Conservation (phyloP, 371 early-diverging fungal genomes). For the Rhizopus stolonifer region DNA sequence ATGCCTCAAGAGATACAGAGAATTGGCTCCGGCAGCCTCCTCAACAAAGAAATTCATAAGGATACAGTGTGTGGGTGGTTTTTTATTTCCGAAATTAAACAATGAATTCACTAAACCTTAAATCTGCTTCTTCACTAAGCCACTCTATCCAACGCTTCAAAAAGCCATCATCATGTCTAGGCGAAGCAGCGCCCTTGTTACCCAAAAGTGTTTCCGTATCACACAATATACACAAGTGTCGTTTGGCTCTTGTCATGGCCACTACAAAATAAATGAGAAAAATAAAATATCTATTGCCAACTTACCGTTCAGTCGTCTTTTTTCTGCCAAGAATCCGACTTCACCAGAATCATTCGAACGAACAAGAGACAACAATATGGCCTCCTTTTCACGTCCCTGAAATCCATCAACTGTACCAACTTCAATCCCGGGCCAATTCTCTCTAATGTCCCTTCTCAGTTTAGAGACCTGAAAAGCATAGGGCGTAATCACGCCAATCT, state of each 20-base stretch:
- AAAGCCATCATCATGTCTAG: slow-evolving; percentile 50
- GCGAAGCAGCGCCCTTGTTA: slow-evolving; percentile 21
- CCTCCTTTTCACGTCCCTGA: slow-evolving; percentile 96
- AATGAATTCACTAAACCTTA: slow-evolving; percentile 52
- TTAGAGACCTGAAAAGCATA: slow-evolving; percentile 79
- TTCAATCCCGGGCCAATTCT: slow-evolving; percentile 58
- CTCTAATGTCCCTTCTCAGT: slow-evolving; percentile 37
- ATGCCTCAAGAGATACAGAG: slow-evolving; percentile 7
- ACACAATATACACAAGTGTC: slow-evolving; percentile 87
- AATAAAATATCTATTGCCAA: not conserved
- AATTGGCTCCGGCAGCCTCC: slow-evolving; percentile 34
- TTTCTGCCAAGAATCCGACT: slow-evolving; percentile 90
- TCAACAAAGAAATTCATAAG: slow-evolving; percentile 28
- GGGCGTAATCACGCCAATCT: slow-evolving; percentile 87
- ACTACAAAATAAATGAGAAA: slow-evolving; percentile 45
- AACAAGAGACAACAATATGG: slow-evolving; percentile 83
- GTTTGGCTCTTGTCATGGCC: slow-evolving; percentile 89
- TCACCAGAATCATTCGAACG: slow-evolving; percentile 79
- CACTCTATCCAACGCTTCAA: slow-evolving; percentile 59
- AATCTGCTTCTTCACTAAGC: slow-evolving; percentile 54
- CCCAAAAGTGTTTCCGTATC: slow-evolving; percentile 68
- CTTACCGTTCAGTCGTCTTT: slow-evolving; percentile 78
- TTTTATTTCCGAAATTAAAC: too few relatives aligned
- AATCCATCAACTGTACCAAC: slow-evolving; percentile 94
- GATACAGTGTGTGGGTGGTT: too few relatives aligned